A percentile compares a stretch with the other conserved stretches of the same genome.
Conservation (phyloP, 2,329 filamentous ascomycete species). For the Aspergillus fructus region DNA sequence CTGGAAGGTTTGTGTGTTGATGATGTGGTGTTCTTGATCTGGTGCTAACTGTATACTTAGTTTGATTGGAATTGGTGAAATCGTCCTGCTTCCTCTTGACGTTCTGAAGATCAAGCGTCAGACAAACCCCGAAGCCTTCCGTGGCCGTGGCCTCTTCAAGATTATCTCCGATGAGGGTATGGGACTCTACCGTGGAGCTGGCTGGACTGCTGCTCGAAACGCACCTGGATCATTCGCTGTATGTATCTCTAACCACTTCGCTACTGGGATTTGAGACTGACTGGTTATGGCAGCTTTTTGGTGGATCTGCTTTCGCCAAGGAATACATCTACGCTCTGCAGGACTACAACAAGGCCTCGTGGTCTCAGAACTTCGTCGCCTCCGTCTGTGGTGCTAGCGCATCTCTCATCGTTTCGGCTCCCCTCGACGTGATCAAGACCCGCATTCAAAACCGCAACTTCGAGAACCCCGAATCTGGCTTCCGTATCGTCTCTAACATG, state of each 20-base stretch:
- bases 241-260: slow-evolving; percentile 43
- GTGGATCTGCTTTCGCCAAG: slow-evolving; percentile 95
- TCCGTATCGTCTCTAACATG: slow-evolving; percentile 92
- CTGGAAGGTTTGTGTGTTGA: slow-evolving; percentile 66
- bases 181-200: slow-evolving; percentile 91
- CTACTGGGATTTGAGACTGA: slow-evolving; percentile 3
- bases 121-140: slow-evolving; percentile 97
- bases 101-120: slow-evolving; percentile 99
- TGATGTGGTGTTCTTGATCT: neutral
- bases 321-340: slow-evolving; percentile 86
- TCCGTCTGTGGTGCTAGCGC: slow-evolving; percentile 93
- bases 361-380: slow-evolving; percentile 96
- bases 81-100: slow-evolving; percentile 89
- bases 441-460: slow-evolving; percentile 99
- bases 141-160: slow-evolving; percentile 82
- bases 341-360: slow-evolving; percentile 94
- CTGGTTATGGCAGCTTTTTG: slow-evolving; percentile 69
- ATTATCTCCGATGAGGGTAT: slow-evolving; percentile 95
- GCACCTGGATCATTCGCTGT: slow-evolving; percentile 95
- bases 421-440: slow-evolving; percentile 96
- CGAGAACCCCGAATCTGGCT: slow-evolving; percentile 92
- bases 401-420: slow-evolving; percentile 93
- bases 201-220: slow-evolving; percentile 96
- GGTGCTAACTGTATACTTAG: slow-evolving; percentile 43
- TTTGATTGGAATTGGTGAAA: slow-evolving; percentile 95